phyloP scores from a whole-genome alignment of 768 basidiomycete species.

The Trametes gibbosa region DNA sequence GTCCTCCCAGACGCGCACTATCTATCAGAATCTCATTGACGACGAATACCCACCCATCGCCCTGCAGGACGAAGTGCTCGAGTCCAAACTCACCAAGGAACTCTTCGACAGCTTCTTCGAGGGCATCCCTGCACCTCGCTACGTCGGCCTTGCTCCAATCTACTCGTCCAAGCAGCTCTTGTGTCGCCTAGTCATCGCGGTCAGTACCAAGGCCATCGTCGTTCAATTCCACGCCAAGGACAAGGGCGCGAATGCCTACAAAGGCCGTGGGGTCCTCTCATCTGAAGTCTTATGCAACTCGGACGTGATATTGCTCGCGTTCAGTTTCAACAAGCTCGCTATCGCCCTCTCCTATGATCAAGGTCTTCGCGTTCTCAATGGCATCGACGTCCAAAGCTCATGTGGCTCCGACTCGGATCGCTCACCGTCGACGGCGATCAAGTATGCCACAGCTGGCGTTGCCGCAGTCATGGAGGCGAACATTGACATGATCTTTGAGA shows the following conservation, averaged over 20 bases:
- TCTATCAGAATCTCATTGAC: conserved; percentile 30
- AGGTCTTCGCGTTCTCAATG: conserved; percentile 43
- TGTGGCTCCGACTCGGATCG: conserved; percentile 34
- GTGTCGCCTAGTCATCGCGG: conserved; percentile 45
- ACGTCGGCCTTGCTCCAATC: conserved; percentile 50
- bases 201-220: conserved; percentile 28
- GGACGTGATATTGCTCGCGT: conserved; percentile 46
- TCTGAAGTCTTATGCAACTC: conserved; percentile 44
- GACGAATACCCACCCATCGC: conserved; percentile 18
- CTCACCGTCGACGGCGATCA: conserved; percentile 34
- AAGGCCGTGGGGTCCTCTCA: conserved; percentile 32
- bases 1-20: conserved; percentile 3
- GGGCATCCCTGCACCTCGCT: conserved; percentile 18
- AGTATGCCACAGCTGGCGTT: conserved; percentile 25
- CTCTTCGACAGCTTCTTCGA: conserved; percentile 18
- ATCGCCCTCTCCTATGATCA: conserved; percentile 46
- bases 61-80: conserved; percentile 20
- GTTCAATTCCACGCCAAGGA: conserved; percentile 24
- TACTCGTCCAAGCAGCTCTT: conserved; percentile 44
- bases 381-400: conserved; percentile 58
- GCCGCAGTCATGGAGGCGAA: conserved; percentile 22
- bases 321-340: conserved; percentile 51
- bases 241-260: conserved; percentile 18
- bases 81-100: conserved; percentile 22
- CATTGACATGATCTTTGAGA: conserved; percentile 22